These are phyloP conservation scores for Cyclaneusma minus DNA, from an alignment of 2,329 filamentous ascomycete genomes.

Conservation along the genomic window DNA sequence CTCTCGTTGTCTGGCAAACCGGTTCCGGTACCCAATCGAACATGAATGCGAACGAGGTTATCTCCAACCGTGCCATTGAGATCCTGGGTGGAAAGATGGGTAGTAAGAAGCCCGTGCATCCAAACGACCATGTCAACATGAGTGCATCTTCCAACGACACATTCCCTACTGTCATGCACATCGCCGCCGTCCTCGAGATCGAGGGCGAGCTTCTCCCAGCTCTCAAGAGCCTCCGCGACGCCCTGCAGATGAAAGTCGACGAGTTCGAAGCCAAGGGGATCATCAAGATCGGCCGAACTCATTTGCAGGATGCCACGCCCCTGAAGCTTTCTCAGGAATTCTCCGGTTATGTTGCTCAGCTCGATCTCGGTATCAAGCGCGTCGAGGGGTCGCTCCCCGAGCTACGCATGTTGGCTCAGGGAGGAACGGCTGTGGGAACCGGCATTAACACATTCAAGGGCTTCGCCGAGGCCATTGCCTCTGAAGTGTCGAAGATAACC, in stretches of 20 bases:
- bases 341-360: slow-evolving; percentile 90
- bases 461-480: slow-evolving; percentile 85
- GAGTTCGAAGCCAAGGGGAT: slow-evolving; percentile 74
- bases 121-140: slow-evolving; percentile 99
- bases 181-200: slow-evolving; percentile 87
- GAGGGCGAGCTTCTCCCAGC: slow-evolving; percentile 75
- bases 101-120: slow-evolving; percentile 95
- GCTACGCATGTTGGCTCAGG: slow-evolving; percentile 77
- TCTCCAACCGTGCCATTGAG: slow-evolving; percentile 97
- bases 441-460: slow-evolving; percentile 96
- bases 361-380: slow-evolving; percentile 79
- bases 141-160: slow-evolving; percentile 97
- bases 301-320: slow-evolving; percentile 93
- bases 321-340: slow-evolving; percentile 94
- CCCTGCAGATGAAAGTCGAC: slow-evolving; percentile 77
- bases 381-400: slow-evolving; percentile 72
- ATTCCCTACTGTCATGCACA: slow-evolving; percentile 99
- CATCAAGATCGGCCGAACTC: slow-evolving; percentile 97
- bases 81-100: slow-evolving; percentile 90
- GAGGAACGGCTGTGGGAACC: slow-evolving; percentile 91
- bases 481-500: slow-evolving; percentile 83
- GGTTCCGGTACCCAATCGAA: slow-evolving; percentile 94
- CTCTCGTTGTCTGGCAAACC: slow-evolving; percentile 97
- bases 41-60: slow-evolving; percentile 99
- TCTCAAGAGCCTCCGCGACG: slow-evolving; percentile 65